Percentiles rank a stretch among this genome's conserved stretches.
phyloP scores from a whole-genome alignment of 179 eudicot species.

The Beta macrorhiza region DNA sequence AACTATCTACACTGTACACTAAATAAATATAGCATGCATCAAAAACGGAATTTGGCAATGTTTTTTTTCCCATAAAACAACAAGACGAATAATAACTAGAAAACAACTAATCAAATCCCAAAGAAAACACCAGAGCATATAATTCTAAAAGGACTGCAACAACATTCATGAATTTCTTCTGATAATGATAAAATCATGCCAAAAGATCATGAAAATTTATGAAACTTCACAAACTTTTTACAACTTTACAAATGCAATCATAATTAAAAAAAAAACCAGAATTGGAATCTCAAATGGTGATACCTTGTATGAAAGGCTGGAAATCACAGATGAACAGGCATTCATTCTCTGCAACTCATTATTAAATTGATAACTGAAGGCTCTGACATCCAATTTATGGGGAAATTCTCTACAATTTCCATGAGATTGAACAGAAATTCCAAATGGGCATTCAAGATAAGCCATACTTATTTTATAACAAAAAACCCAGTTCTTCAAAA shows the following conservation, averaged over 20 bases:
- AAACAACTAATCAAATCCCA: not conserved
- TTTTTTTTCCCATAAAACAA: not conserved
- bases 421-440: conserved; percentile 36
- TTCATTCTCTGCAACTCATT: conserved; percentile 32
- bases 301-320: conserved; percentile 43
- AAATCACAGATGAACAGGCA: conserved; percentile 26
- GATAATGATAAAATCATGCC: not conserved
- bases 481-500: not conserved
- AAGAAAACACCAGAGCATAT: too few relatives aligned
- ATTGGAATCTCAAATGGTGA: not conserved
- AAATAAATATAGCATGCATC: not conserved
- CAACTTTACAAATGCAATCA: not conserved
- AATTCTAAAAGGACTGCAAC: not conserved
- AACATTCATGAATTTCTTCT: not conserved
- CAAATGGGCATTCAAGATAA: conserved; percentile 38
- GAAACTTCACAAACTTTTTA: too few relatives aligned
- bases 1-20: not conserved
- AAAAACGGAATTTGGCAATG: not conserved
- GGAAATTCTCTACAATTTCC: conserved; percentile 32
- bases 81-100: not conserved
- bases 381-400: conserved; percentile 28
- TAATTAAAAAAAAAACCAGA: not conserved
- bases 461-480: conserved; percentile 38
- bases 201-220: not conserved
- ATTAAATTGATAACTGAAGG: conserved; percentile 34